Conservation (phyloP, 352 stramenopile species). For the Pythium biforme region DNA sequence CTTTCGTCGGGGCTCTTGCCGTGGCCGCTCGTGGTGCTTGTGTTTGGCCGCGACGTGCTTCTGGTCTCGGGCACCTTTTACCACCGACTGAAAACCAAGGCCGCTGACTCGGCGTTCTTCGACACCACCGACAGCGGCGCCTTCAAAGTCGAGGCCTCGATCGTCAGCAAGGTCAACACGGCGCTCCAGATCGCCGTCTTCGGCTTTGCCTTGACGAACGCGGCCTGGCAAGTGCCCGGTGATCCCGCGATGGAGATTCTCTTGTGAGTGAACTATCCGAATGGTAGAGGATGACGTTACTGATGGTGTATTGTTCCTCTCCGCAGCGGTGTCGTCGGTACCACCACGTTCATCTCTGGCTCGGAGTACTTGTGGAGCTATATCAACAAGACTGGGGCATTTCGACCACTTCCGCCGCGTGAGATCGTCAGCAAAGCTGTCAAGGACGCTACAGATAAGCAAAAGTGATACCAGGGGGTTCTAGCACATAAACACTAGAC, state of each 20-base stretch:
- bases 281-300: neutral
- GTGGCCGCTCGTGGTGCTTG: constrained; percentile 55
- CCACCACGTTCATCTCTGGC: constrained; percentile 72
- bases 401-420: constrained; percentile 42
- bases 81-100: constrained; percentile 73
- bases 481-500: neutral
- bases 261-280: constrained; percentile 39
- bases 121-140: constrained; percentile 67
- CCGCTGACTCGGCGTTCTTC: constrained; percentile 68
- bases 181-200: constrained; percentile 76
- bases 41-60: constrained; percentile 72
- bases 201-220: constrained; percentile 70
- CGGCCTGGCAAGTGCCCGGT: constrained; percentile 62
- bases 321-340: constrained; percentile 60
- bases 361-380: constrained; percentile 78
- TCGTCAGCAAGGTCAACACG: constrained; percentile 82
- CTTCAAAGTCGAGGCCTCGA: constrained; percentile 70
- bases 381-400: constrained; percentile 65
- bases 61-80: constrained; percentile 79
- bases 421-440: neutral
- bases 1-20: constrained; percentile 66
- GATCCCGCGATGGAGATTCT: constrained; percentile 53
- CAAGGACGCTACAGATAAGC: constrained; percentile 4
- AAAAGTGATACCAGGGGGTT: neutral
- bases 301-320: constrained; percentile 1